Percentiles rank a stretch among this genome's conserved stretches.
Conservation (phyloP, 768 basidiomycete genomes). For the Phlegmacium glaucopus region DNA sequence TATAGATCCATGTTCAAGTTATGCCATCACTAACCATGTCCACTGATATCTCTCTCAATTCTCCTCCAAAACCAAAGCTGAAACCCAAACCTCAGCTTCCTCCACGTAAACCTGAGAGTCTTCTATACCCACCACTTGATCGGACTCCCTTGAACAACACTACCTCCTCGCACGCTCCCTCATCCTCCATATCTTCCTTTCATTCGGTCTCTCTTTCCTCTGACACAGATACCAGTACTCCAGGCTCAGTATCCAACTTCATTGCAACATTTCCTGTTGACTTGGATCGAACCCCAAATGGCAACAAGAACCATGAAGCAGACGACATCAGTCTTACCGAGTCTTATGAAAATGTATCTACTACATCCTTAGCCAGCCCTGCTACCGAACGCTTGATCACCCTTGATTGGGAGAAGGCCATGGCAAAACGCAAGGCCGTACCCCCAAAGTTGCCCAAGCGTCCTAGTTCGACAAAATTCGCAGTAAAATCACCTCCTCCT, state of each 20-base stretch:
- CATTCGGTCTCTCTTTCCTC: conserved; percentile 82
- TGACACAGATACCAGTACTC: conserved; percentile 44
- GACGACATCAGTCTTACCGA: conserved; percentile 62
- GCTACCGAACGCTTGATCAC: conserved; percentile 36
- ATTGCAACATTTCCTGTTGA: conserved; percentile 49
- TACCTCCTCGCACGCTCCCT: conserved; percentile 45
- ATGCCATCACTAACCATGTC: conserved; percentile 39
- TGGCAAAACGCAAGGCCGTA: conserved; percentile 28
- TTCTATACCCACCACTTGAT: conserved; percentile 27
- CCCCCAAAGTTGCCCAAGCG: conserved; percentile 51
- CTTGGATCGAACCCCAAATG: conserved; percentile 22
- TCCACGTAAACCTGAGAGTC: conserved; percentile 44
- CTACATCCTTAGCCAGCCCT: conserved; percentile 52
- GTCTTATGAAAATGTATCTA: conserved; percentile 69
- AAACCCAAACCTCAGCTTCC: conserved; percentile 53
- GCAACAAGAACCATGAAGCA: conserved; percentile 29
- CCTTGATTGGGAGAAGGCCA: conserved; percentile 50
- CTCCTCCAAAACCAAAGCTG: conserved; percentile 41
- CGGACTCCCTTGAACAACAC: conserved; percentile 8
- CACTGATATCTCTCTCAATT: conserved; percentile 40
- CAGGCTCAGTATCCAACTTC: conserved; percentile 39
- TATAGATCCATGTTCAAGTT: conserved; percentile 55
- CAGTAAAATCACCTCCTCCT: conserved; percentile 23
- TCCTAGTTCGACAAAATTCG: conserved; percentile 27
- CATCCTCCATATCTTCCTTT: conserved; percentile 78